phyloP scores from a whole-genome alignment of 495 filamentous ascomycete species.

The Penicillium antarcticum region DNA sequence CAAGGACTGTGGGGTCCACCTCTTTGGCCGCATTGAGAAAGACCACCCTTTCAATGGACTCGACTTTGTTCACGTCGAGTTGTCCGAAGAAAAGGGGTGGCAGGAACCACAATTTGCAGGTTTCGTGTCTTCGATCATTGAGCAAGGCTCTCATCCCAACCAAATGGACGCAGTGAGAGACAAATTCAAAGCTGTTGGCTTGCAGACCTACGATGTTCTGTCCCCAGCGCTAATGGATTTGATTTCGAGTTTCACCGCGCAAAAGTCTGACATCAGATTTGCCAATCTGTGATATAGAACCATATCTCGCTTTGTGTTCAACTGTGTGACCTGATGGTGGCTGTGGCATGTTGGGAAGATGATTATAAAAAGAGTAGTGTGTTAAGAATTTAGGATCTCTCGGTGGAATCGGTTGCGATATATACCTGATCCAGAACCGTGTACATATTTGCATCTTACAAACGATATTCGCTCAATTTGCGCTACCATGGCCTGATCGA shows the following conservation, averaged over 20 bases:
- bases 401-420: too few relatives aligned
- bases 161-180: constrained; percentile 47
- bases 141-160: constrained; percentile 55
- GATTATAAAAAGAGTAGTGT: background rate
- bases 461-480: too few relatives aligned
- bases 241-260: constrained; percentile 52
- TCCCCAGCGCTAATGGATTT: constrained; percentile 56
- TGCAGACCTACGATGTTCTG: constrained; percentile 56
- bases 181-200: constrained; percentile 44
- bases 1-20: constrained; percentile 50
- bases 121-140: constrained; percentile 58
- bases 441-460: too few relatives aligned
- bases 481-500: too few relatives aligned
- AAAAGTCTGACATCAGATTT: constrained; percentile 33
- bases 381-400: background rate
- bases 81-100: constrained; percentile 54
- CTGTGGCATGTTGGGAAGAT: background rate
- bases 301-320: background rate
- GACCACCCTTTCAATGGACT: constrained; percentile 61
- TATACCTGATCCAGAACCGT: too few relatives aligned
- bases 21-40: constrained; percentile 58
- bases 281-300: constrained; percentile 15
- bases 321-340: background rate
- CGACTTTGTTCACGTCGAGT: constrained; percentile 59
- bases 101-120: constrained; percentile 62